Conservation (phyloP, 2,329 filamentous ascomycete genomes). For the Colletotrichum sp. region DNA sequence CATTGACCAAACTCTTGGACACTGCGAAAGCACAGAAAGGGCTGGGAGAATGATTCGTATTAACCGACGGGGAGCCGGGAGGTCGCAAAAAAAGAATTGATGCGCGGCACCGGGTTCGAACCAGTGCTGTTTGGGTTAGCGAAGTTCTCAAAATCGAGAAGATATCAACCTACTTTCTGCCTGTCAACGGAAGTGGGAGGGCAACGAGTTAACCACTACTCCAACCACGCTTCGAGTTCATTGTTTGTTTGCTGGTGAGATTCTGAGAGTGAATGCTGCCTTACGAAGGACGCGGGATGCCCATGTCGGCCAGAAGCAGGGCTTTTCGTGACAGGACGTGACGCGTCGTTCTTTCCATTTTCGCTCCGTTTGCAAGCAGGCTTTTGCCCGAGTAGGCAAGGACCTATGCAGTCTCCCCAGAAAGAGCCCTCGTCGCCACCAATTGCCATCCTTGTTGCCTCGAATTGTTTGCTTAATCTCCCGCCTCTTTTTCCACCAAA, state of each 20-base stretch:
- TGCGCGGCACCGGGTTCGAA: slow-evolving; percentile 21
- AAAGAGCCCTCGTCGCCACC: background rate
- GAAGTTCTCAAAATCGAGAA: background rate
- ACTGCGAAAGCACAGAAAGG: background rate
- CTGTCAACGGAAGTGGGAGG: slow-evolving; percentile 6
- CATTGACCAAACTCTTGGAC: background rate
- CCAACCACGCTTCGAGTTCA: background rate
- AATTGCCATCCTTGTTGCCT: background rate
- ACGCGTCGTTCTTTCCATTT: background rate
- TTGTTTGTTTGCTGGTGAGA: background rate
- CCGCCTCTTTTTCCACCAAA: background rate
- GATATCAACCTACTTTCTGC: slow-evolving; percentile 11
- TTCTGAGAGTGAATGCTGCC: background rate
- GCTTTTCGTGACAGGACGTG: background rate
- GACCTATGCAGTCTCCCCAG: background rate
- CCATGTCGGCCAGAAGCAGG: background rate
- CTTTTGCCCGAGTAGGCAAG: background rate
- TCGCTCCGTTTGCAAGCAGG: background rate
- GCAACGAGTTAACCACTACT: slow-evolving; percentile 21
- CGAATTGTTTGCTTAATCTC: background rate
- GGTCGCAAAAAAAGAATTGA: background rate
- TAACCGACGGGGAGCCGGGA: no score
- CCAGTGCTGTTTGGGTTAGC: background rate
- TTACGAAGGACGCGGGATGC: background rate
- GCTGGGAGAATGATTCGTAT: background rate